Evolutionary conservation across 1,284 basidiomycete genomes (phyloP), one percentile per base, ranked within the genome.

Genomic region (Amylostereum chailletii): DNA sequence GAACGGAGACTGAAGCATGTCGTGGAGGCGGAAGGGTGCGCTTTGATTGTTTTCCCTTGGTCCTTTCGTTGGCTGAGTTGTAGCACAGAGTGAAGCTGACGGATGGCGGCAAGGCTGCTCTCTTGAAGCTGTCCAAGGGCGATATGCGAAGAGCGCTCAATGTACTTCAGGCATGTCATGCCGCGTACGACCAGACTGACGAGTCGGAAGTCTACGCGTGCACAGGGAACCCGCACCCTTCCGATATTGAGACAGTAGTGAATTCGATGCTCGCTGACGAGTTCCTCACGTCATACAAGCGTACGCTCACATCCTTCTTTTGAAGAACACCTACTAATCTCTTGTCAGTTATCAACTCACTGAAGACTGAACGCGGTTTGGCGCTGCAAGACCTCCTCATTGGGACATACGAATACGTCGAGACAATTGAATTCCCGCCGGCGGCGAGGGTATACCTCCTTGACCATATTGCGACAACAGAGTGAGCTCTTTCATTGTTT

Each of bases 141-240:
- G 96, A 99, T 65, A 99, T 99, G 96, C 84, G 96, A 55, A 76
- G 96, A 48, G 95, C 94, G 1, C 74, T 99, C 41, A 99, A 97
- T 62, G 86, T 99, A 37, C 73, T 99, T 7, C 95, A 99, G 73
- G 96, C 96, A 1, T 99, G 95, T 61, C 92, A 98, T 65, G 94
- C 96, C 11, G 96, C 95, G 2, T 97, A 96, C 63, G 91, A 94
- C 42, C 65, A 77, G 3, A 85, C 86, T 34, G 90, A 92, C 57
- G 94, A 97, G 67, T 82, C 82, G 0, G 93, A 95, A 53, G 84
- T 99, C 19, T 99, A 99, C 67, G 90, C 88, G 55, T 99, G 95
- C 63, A 99, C 96, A 0, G 96, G 96, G 29, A 93, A 86, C 57
- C 96, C 96, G 10, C 93, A 96, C 62, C 96, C 96, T 0, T 76